Base-by-base conservation (phyloP, 192 early-diverging fungal species). In the Spizellomyces sp. region DNA sequence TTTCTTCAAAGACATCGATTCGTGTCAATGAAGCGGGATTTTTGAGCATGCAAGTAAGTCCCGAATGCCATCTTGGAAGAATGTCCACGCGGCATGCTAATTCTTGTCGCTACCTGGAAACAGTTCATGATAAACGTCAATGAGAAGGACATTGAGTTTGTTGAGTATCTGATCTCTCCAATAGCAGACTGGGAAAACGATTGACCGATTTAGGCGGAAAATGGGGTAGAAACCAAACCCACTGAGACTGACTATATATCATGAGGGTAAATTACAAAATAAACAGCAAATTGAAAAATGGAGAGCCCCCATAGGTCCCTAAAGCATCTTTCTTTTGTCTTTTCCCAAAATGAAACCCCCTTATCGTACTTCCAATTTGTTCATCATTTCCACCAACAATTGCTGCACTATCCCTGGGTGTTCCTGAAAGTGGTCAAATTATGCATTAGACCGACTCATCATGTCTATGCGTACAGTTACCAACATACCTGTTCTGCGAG, bases 1-100 rank as follows among this genome's bases (percentile, higher is more conserved):
- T 83, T 56, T 86, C 84, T 3, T 80, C 83, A 47, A 84, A 83
- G 70, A 86, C 79, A 7, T 82, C 77, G 21, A 80, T 88, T 45
- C 48, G 81, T 8, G 74, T 86, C 52, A 86, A 86, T 50, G 75
- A 79, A 66, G 69, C 70, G 8, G 86, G 86, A 4, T 84, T 86
- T 54, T 64, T 87, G 36, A 82, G 76, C 46, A 74, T 87, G 70
- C 83, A 87, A 74, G 67, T 69, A 69, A 36, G 21, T 42, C 0
- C 54, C 1, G 14, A 60, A 45, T 42, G n/a, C 58, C 4, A 21
- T 27, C 27, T 36, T 36, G 27, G 27, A 36, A n/a, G 27, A 36
- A 36, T 36, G 27, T 3, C 27, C 27, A 36, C 27, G 27, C 27
- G 27, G 27, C 27, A 36, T 36, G 27, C 27, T 36, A 36, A 36